Evolutionary conservation across 176 grass and related monocot species (phyloP).

Genomic region (Cenchrus americanus): DNA sequence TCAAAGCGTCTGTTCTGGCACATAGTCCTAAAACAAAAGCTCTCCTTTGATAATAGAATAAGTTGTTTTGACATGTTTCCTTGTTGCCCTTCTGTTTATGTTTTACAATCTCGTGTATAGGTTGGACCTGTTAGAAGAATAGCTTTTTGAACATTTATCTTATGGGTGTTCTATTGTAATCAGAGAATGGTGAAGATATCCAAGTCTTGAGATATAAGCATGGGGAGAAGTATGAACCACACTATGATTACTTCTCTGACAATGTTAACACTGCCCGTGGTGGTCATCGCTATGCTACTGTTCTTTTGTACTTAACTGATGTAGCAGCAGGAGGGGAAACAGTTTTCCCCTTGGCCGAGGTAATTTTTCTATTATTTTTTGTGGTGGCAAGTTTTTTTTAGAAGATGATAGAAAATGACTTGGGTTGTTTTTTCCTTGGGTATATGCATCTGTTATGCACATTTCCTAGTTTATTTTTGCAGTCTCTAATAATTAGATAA

Average conservation of each 20-base stretch:
- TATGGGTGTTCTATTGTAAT: slow-evolving; percentile 41
- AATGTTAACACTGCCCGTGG: slow-evolving; percentile 74
- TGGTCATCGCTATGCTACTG: slow-evolving; percentile 88
- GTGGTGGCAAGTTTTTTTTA: background rate
- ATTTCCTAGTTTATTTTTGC: slow-evolving; percentile 7
- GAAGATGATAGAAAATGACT: slow-evolving; percentile 25
- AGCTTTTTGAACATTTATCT: slow-evolving; percentile 7
- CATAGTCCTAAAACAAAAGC: background rate
- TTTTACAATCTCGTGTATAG: background rate
- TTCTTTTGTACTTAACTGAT: slow-evolving; percentile 86
- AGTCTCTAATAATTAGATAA: slow-evolving; percentile 19
- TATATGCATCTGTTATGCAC: background rate
- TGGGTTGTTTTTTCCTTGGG: background rate
- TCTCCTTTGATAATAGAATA: background rate
- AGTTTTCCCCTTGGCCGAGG: slow-evolving; percentile 87
- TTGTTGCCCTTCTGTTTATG: slow-evolving; percentile 17
- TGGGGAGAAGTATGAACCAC: slow-evolving; percentile 83
- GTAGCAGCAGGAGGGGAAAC: slow-evolving; percentile 91
- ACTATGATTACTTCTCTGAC: slow-evolving; percentile 89
- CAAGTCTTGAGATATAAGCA: slow-evolving; percentile 81
- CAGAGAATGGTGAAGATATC: slow-evolving; percentile 96
- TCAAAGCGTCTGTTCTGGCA: background rate
- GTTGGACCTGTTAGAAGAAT: slow-evolving; percentile 3
- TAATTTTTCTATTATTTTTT: slow-evolving; percentile 35
- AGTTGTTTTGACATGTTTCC: background rate